A percentile compares a stretch with the other conserved stretches of the same genome.
Evolutionary conservation across 139 green algal species (phyloP).

Genomic region (Raphidocelis subcapitata): DNA sequence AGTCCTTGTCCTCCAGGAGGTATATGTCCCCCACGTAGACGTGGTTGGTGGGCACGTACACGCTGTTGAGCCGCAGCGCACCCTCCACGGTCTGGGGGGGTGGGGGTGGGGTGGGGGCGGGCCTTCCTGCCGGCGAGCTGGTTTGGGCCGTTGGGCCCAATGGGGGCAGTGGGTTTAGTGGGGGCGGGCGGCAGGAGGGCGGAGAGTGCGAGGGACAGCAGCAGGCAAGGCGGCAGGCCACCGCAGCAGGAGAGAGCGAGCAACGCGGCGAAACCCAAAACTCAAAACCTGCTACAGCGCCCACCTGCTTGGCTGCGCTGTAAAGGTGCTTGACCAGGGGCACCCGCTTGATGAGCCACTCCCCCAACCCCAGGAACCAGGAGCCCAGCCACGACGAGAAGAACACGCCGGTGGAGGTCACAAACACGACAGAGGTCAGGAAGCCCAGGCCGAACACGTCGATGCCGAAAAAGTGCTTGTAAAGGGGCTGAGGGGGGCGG

Average conservation of each 20-base stretch:
- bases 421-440: slow-evolving; percentile 72
- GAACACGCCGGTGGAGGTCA: slow-evolving; percentile 54
- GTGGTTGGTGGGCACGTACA: slow-evolving; percentile 95
- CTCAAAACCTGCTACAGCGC: too few relatives aligned
- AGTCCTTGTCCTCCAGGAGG: slow-evolving; percentile 78
- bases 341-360: slow-evolving; percentile 91
- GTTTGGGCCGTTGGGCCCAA: too few relatives aligned
- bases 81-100: slow-evolving; percentile 21
- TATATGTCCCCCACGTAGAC: slow-evolving; percentile 92
- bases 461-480: slow-evolving; percentile 80
- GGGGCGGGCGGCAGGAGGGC: too few relatives aligned
- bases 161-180: too few relatives aligned
- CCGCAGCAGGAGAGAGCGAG: too few relatives aligned
- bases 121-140: too few relatives aligned
- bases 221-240: too few relatives aligned
- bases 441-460: slow-evolving; percentile 93
- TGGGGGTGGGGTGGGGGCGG: too few relatives aligned
- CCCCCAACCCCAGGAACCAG: slow-evolving; percentile 75
- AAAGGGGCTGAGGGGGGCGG: slow-evolving; percentile 62
- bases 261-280: too few relatives aligned
- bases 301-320: slow-evolving; percentile 90
- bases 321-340: slow-evolving; percentile 96
- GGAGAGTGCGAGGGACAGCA: too few relatives aligned
- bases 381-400: slow-evolving; percentile 85
- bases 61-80: slow-evolving; percentile 60